phyloP scores from a whole-genome alignment of 208 protist species.

The Blastocrithidia nonstop region DNA sequence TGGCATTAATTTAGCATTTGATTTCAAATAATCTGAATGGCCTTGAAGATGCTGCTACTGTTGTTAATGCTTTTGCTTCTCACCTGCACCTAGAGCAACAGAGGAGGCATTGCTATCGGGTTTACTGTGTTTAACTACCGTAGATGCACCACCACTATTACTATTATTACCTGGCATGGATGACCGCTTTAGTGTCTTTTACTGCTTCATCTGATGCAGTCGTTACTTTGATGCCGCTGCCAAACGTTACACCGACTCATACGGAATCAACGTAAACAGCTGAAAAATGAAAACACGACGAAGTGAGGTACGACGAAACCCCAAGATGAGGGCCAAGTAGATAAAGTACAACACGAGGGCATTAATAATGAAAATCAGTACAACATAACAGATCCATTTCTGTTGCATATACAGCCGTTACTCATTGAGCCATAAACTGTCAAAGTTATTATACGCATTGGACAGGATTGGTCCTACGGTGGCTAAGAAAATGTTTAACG shows the following conservation, averaged over 20 bases:
- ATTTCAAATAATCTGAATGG: too few species aligned
- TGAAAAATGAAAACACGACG: neutral
- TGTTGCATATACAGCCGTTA: neutral
- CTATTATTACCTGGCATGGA: too few species aligned
- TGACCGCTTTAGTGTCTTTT: neutral
- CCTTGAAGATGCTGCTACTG: too few species aligned
- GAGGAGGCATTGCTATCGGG: too few species aligned
- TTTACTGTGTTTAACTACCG: too few species aligned
- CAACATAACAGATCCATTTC: neutral
- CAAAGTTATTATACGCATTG: neutral
- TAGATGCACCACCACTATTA: too few species aligned
- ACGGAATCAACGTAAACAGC: neutral
- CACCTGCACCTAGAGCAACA: too few species aligned
- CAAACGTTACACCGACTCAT: neutral
- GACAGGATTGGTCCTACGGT: neutral
- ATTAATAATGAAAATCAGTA: slow-evolving; percentile 9
- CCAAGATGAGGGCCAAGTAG: slow-evolving; percentile 12
- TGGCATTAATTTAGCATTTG: too few species aligned
- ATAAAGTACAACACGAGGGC: slow-evolving; percentile 12
- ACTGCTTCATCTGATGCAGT: neutral
- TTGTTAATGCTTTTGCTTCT: too few species aligned
- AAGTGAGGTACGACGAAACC: slow-evolving; percentile 8
- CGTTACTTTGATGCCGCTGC: neutral
- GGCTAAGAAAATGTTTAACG: neutral
- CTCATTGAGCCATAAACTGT: neutral